These are phyloP conservation scores for Trichosphaerium sp. DNA, from an alignment of 78 protist species.

Conservation along the genomic window DNA sequence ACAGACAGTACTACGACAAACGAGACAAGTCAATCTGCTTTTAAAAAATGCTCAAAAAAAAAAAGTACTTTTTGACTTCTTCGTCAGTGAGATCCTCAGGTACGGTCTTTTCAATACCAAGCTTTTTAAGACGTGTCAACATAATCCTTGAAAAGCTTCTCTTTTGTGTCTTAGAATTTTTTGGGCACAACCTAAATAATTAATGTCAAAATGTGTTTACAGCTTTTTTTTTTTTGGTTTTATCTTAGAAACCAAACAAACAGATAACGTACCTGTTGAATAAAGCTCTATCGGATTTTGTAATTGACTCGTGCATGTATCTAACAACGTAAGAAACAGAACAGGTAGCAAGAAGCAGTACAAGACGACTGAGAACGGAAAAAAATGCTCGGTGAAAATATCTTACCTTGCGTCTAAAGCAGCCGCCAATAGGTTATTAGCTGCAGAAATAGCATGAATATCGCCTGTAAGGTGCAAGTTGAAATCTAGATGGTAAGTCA, in stretches of 20 bases:
- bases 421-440: constrained; percentile 82
- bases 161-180: too few species aligned
- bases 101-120: constrained; percentile 72
- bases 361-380: not conserved
- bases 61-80: too few species aligned
- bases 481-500: too few species aligned
- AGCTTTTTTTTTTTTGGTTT: too few species aligned
- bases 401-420: not conserved
- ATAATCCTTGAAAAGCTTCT: constrained; percentile 58
- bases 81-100: constrained; percentile 70
- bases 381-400: not conserved
- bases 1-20: too few species aligned
- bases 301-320: too few species aligned
- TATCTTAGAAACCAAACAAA: too few species aligned
- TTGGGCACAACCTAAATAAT: too few species aligned
- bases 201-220: too few species aligned
- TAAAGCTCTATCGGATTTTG: not conserved
- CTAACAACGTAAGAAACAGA: not conserved
- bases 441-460: constrained; percentile 97
- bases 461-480: constrained; percentile 95
- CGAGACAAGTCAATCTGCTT: too few species aligned
- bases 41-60: too few species aligned
- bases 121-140: constrained; percentile 62
- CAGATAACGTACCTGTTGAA: too few species aligned
- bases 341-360: not conserved